These are phyloP conservation scores for Kwoniella newhampshirensis DNA, from an alignment of 768 basidiomycete species.

Conservation along the genomic window DNA sequence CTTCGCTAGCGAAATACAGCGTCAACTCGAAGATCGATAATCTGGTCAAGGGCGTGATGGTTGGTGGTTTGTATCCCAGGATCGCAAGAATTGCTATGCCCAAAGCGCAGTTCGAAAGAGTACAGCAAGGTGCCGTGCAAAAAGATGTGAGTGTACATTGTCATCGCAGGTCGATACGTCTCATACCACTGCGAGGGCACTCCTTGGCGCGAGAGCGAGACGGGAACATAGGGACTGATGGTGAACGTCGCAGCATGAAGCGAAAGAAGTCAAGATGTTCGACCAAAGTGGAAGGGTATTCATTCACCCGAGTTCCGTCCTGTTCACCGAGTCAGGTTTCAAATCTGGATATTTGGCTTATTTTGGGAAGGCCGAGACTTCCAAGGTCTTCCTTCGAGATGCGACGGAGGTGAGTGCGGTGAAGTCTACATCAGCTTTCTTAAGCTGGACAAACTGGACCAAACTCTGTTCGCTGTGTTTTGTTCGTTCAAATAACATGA, in stretches of 20 bases:
- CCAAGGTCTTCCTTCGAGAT: slow-evolving; percentile 80
- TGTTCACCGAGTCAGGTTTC: slow-evolving; percentile 73
- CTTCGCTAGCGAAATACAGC: slow-evolving; percentile 58
- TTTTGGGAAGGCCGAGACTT: slow-evolving; percentile 75
- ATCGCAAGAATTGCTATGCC: slow-evolving; percentile 76
- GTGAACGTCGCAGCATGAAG: slow-evolving; percentile 65
- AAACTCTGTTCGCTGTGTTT: background rate
- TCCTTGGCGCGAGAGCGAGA: no score
- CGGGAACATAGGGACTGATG: no score
- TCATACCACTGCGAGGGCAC: background rate
- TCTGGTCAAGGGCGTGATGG: slow-evolving; percentile 77
- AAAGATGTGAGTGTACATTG: slow-evolving; percentile 63
- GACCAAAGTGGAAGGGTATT: slow-evolving; percentile 61
- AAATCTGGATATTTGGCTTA: slow-evolving; percentile 77
- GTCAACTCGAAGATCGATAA: slow-evolving; percentile 66
- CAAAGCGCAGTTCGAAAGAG: slow-evolving; percentile 74
- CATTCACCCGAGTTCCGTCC: slow-evolving; percentile 72
- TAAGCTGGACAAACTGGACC: background rate
- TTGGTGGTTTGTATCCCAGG: slow-evolving; percentile 84
- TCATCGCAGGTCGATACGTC: background rate
- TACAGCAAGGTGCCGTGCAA: slow-evolving; percentile 77
- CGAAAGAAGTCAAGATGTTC: slow-evolving; percentile 78
- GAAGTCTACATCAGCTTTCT: background rate
- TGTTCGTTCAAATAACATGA: no score
- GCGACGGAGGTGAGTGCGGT: slow-evolving; percentile 70